Percentiles rank a stretch among this genome's conserved stretches.
These are phyloP conservation scores for Aspergillus carlsbadensis DNA, from an alignment of 495 filamentous ascomycete genomes.

Conservation along the genomic window DNA sequence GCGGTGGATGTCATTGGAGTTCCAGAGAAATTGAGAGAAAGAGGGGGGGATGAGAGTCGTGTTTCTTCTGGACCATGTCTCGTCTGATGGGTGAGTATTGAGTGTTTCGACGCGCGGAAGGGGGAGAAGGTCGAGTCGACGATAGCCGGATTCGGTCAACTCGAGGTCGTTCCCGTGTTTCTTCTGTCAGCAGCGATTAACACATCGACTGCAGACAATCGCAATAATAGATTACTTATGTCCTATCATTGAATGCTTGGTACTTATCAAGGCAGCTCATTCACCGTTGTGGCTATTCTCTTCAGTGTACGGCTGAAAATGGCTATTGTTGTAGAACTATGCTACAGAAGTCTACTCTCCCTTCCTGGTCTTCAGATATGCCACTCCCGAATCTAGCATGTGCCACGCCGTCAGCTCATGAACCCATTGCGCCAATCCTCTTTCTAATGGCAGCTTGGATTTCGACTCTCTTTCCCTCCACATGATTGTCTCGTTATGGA, in stretches of 20 bases:
- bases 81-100: not conserved
- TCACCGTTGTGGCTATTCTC: too few species aligned
- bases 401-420: constrained; percentile 41
- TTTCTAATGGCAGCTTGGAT: constrained; percentile 32
- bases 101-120: constrained; percentile 2
- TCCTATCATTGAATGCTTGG: too few species aligned
- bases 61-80: not conserved
- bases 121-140: not conserved
- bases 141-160: constrained; percentile 6
- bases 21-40: not conserved
- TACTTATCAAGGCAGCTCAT: too few species aligned
- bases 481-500: constrained; percentile 36
- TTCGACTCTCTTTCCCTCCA: constrained; percentile 27
- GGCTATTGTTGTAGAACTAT: not conserved
- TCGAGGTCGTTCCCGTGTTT: constrained; percentile 11
- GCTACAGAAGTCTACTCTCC: not conserved
- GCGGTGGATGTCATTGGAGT: constrained; percentile 13
- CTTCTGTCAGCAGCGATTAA: not conserved
- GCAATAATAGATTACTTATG: not conserved
- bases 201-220: not conserved
- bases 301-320: not conserved
- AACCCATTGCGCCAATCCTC: constrained; percentile 25
- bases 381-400: constrained; percentile 38
- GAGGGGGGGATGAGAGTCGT: not conserved
- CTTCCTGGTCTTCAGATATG: constrained; percentile 32